Conservation (phyloP, 495 filamentous ascomycete genomes). For the Xylaria palmicola region DNA sequence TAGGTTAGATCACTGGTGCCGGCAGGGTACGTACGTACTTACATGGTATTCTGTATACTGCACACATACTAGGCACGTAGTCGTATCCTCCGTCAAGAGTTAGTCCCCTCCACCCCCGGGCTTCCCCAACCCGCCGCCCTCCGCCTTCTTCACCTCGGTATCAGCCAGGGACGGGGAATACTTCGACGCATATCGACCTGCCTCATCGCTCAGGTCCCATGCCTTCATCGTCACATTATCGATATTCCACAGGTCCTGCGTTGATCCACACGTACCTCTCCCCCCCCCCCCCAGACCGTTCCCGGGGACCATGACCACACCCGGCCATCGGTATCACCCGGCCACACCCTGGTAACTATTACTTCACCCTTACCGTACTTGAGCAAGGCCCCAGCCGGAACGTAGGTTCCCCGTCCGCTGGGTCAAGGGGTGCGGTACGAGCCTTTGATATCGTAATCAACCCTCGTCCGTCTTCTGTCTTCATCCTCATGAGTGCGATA, state of each 20-base stretch:
- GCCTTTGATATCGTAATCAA: not conserved
- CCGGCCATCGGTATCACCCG: not conserved
- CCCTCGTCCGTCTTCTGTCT: not conserved
- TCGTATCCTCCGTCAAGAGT: not conserved
- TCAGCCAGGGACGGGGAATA: not conserved
- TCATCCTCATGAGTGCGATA: not conserved
- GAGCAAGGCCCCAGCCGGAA: not conserved
- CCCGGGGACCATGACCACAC: not conserved
- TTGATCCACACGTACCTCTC: constrained; percentile 3
- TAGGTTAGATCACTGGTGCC: too few relatives aligned
- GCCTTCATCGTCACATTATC: constrained; percentile 3
- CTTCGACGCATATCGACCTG: not conserved
- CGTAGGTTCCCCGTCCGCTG: not conserved
- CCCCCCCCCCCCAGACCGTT: not conserved
- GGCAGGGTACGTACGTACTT: too few relatives aligned
- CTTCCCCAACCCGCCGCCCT: not conserved
- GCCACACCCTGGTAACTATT: not conserved
- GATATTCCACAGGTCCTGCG: constrained; percentile 1
- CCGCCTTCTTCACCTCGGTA: not conserved
- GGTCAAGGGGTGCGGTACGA: not conserved
- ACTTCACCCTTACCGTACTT: not conserved
- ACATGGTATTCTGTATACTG: too few relatives aligned
- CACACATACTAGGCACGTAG: not conserved
- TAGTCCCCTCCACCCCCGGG: constrained; percentile 1
- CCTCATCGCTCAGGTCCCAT: not conserved